A percentile compares a stretch with the other conserved stretches of the same genome.
These are phyloP conservation scores for Sambucus nigra DNA, from an alignment of 129 eudicot species.

Conservation along the genomic window DNA sequence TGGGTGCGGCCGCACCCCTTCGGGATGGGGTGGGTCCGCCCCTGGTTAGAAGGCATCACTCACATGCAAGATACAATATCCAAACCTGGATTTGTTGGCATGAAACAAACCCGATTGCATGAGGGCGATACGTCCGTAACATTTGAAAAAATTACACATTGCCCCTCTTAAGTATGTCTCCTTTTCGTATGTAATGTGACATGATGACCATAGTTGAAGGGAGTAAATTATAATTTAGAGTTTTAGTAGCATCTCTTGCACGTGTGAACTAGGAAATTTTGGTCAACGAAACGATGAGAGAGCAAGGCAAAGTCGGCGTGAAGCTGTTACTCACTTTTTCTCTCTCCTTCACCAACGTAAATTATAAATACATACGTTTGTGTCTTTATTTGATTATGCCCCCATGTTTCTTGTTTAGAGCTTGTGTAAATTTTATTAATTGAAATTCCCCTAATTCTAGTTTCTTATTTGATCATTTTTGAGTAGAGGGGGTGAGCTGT, in stretches of 20 bases:
- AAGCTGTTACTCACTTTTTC: neutral
- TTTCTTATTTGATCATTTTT: conserved; percentile 4
- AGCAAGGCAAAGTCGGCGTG: conserved; percentile 21
- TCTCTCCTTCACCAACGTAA: too few species aligned
- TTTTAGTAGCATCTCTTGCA: neutral
- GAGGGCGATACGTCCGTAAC: conserved; percentile 39
- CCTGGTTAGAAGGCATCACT: too few species aligned
- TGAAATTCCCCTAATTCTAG: neutral
- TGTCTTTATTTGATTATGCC: neutral
- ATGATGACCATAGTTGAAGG: neutral
- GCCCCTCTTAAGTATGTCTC: neutral
- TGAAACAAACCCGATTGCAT: conserved; percentile 38
- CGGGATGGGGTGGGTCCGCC: too few species aligned
- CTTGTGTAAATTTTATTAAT: conserved; percentile 1
- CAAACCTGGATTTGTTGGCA: conserved; percentile 47
- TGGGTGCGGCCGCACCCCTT: too few species aligned
- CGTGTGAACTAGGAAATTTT: neutral
- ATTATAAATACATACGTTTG: too few species aligned
- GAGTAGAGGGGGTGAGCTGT: conserved; percentile 18
- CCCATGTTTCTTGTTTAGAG: neutral
- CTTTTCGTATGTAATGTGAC: neutral
- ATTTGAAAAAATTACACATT: conserved; percentile 6
- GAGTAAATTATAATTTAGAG: too few species aligned
- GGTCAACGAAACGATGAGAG: conserved; percentile 15
- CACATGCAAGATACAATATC: too few species aligned